These are phyloP conservation scores for Volutella citrinella DNA, from an alignment of 2,329 filamentous ascomycete species.

Conservation along the genomic window DNA sequence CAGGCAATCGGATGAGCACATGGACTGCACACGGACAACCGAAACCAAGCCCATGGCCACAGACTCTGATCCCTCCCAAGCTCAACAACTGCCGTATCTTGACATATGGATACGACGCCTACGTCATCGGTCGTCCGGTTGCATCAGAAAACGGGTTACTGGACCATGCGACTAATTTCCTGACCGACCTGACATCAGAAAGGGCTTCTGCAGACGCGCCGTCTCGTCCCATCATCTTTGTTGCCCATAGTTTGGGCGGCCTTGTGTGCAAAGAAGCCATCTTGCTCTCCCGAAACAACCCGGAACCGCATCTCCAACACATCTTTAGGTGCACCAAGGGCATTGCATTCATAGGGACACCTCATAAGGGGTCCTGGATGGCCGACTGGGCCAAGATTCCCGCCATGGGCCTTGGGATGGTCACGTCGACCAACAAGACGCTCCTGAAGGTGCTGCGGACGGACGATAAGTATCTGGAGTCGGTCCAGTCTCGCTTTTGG, in stretches of 20 bases:
- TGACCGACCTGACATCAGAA: constrained; percentile 25
- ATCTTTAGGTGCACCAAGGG: constrained; percentile 27
- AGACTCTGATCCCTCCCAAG: constrained; percentile 27
- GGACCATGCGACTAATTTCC: constrained; percentile 29
- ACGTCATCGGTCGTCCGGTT: constrained; percentile 15
- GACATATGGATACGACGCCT: constrained; percentile 39
- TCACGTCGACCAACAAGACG: constrained; percentile 29
- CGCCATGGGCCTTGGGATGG: constrained; percentile 23
- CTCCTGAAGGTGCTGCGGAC: constrained; percentile 26
- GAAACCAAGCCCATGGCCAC: constrained; percentile 35
- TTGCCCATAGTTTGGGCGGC: constrained; percentile 38
- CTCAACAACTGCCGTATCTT: constrained; percentile 33
- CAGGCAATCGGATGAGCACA: constrained; percentile 34
- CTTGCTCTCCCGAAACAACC: constrained; percentile 27
- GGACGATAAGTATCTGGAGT: constrained; percentile 24
- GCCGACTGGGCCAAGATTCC: constrained; percentile 33
- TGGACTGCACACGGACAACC: constrained; percentile 31
- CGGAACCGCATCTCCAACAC: constrained; percentile 24
- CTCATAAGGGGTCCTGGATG: constrained; percentile 32
- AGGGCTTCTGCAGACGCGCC: constrained; percentile 14
- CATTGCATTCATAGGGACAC: constrained; percentile 38
- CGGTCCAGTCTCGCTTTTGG: constrained; percentile 22
- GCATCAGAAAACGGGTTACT: constrained; percentile 23
- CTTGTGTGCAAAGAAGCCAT: constrained; percentile 38
- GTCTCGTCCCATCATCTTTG: constrained; percentile 29